These are phyloP conservation scores for Andrographis paniculata DNA, from an alignment of 305 asterid species.

Conservation along the genomic window DNA sequence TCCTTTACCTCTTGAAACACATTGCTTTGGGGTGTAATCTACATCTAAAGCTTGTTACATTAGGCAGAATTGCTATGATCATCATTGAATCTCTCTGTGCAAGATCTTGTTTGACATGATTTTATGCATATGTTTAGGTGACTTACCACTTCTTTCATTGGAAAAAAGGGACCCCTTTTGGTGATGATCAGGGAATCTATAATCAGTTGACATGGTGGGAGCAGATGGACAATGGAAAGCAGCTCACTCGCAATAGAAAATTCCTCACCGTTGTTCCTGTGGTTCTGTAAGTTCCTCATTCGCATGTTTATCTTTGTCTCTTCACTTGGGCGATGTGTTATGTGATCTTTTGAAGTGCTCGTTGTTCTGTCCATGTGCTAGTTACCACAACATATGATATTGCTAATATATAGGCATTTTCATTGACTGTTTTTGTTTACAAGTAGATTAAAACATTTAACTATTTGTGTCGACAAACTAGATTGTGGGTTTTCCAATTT, in stretches of 20 bases:
- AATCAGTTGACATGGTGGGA: slow-evolving; percentile 96
- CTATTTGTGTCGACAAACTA: too few species aligned
- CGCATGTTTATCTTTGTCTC: slow-evolving; percentile 3
- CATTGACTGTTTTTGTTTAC: too few species aligned
- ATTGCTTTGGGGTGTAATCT: neutral
- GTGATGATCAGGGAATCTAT: slow-evolving; percentile 95
- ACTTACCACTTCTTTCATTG: slow-evolving; percentile 90
- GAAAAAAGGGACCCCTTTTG: slow-evolving; percentile 94
- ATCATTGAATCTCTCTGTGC: too few species aligned
- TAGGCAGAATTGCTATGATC: too few species aligned
- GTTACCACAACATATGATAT: too few species aligned
- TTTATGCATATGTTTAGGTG: slow-evolving; percentile 35
- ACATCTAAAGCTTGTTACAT: neutral
- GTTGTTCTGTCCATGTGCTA: too few species aligned
- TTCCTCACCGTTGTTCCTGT: slow-evolving; percentile 88
- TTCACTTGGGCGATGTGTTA: neutral
- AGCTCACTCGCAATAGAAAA: slow-evolving; percentile 90
- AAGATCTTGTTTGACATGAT: slow-evolving; percentile 13
- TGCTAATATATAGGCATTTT: too few species aligned
- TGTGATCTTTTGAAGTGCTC: too few species aligned
- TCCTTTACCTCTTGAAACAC: neutral
- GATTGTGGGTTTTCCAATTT: too few species aligned
- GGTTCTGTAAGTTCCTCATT: slow-evolving; percentile 61
- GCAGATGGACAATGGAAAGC: slow-evolving; percentile 87
- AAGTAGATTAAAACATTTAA: too few species aligned